Conservation (phyloP, 116 monocot genomes). For the Zostera marina region DNA sequence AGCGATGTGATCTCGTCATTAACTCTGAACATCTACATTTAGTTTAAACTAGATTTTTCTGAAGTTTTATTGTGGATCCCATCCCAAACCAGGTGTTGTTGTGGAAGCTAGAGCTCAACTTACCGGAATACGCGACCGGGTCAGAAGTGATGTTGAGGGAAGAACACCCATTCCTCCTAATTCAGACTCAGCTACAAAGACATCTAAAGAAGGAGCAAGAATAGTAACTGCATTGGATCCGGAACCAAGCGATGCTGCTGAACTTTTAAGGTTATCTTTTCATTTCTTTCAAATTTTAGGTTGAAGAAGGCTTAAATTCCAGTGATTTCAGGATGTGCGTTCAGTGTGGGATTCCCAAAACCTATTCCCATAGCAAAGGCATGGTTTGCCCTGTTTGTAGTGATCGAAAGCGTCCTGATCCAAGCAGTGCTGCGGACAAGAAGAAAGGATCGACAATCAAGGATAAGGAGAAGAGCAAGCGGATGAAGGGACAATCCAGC, state of each 20-base stretch:
- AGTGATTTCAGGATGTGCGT: constrained; percentile 69
- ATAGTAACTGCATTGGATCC: constrained; percentile 63
- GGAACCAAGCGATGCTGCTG: constrained; percentile 73
- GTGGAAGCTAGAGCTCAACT: constrained; percentile 81
- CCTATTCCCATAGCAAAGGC: constrained; percentile 57
- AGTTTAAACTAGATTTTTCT: background rate
- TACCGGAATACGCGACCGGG: constrained; percentile 63
- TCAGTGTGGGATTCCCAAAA: constrained; percentile 85
- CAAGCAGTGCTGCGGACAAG: constrained; percentile 33
- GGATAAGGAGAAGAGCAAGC: constrained; percentile 91
- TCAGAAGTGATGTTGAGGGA: constrained; percentile 56
- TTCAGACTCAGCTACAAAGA: constrained; percentile 7
- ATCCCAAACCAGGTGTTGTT: constrained; percentile 48
- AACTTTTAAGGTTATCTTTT: constrained; percentile 50
- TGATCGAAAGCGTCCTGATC: constrained; percentile 45
- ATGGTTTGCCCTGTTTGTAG: constrained; percentile 75
- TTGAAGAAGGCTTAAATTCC: too few species aligned
- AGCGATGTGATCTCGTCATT: too few species aligned
- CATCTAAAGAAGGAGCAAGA: constrained; percentile 30
- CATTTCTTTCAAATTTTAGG: background rate
- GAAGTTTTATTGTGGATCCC: background rate
- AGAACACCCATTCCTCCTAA: constrained; percentile 9
- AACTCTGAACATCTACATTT: background rate
- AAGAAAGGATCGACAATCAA: constrained; percentile 74
- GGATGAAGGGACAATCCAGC: constrained; percentile 91